Base-by-base conservation (phyloP, 306 rosid genomes). In the Cicer yamashitae region DNA sequence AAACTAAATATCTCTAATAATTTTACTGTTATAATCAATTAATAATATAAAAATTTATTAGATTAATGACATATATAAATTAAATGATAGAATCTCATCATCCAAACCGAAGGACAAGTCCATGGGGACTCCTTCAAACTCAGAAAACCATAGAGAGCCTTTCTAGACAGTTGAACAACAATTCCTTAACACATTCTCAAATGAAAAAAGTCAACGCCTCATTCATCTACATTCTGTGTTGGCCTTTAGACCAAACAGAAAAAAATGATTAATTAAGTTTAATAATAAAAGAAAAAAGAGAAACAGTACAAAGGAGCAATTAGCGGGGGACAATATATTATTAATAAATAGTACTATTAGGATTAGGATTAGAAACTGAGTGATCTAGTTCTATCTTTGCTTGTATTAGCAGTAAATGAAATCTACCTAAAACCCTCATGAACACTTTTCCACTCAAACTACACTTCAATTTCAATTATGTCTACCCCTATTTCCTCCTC, bases 391-490 rank as follows among this genome's bases (percentile, higher is more conserved):
- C 68, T 40, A 75, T 7, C 74, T 40, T 59, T 67, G 8, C 79
- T 82, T 66, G 8, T 10, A 66, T 17, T 38, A 2, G 1, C 61
- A 67, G 48, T 76, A 66, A 45, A 41, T 39, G 12, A 70, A 70
- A 44, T 18, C 15, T 37, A 47, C 54, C 69, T 18, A 8, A 25
- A 63, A 34, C 46, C 17, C 56, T 70, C 50, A 83, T 77, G 85
- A 62, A 73, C 61, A 73, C 70, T 59, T 45, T 43, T 66, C 5
- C 48, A 11, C 45, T 63, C 65, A 59, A 69, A 10, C 38, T 7
- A 5, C 70, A 48, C 39, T 51, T 5, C 10, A 20, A 11, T 46
- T 47, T 63, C 52, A 58, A 77, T 14, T 79, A 77, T 77, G 85
- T 17, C 57, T 40, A 67, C 2, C 37, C 4, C 6, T 30, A 15